Evolutionary conservation across 148 eudicot genomes (phyloP), one percentile per base, ranked within the genome.

Genomic region (Vaccinium vitisidaea): DNA sequence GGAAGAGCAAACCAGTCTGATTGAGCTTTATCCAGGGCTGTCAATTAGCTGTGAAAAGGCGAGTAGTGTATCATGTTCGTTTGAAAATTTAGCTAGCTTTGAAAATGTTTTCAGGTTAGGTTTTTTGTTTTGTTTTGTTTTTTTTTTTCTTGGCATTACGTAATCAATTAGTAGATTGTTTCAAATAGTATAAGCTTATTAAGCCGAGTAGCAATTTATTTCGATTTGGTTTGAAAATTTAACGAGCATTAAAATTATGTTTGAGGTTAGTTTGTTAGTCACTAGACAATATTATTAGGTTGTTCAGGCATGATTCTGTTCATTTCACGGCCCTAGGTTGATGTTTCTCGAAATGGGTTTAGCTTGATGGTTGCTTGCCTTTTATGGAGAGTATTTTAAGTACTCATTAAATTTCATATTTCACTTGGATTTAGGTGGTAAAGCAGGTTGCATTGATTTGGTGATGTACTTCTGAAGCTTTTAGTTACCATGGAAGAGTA

Each of bases 401-500:
- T 56, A 46, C 32, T 4, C 25, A 19, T 43, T 10, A 61, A 80
- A 36, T 59, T 27, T 12, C 53, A 19, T 21, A 46, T 67, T 80
- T 80, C 43, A 21, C 53, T 59, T 58, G 27, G 21, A 58, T 58
- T 36, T 36, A 80, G 83, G 83, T 61, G 83, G 16, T 43, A 39
- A 80, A 59, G 83, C 32, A 11, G 52, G 27, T 61, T 79, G 43
- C 43, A 30, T 27, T 54, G 48, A 61, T 7, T 63, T 36, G 39
- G 46, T n/a, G 19, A 25, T 39, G 6, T 70, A 25, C 19, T 67
- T 82, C 21, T 67, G 53, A 69, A 82, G 59, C 65, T 59, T 50
- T 30, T 15, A 32, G 23, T 63, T 48, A 54, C 58, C 30, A 84
- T 84, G 86, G 86, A 84, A 84, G 83, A 84, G 86, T 79, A n/a